These are phyloP conservation scores for Tolypocladium cylindrosporum DNA, from an alignment of 2,329 filamentous ascomycete species.

Conservation along the genomic window DNA sequence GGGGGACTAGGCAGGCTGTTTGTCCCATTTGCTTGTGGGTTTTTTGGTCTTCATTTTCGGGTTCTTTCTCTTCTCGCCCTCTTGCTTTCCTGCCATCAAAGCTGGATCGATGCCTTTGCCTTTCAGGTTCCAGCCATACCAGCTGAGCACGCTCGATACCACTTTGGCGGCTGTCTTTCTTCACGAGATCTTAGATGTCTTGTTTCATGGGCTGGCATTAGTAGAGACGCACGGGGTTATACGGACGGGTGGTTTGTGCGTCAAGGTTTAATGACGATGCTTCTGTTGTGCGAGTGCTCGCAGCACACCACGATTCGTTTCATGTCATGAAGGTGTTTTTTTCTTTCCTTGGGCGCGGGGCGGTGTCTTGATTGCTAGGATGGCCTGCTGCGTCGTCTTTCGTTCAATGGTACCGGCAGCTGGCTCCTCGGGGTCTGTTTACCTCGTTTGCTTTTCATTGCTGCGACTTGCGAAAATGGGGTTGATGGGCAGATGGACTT, in stretches of 20 bases:
- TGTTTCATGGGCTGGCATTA: conserved; percentile 8
- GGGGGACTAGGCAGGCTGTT: conserved; percentile 7
- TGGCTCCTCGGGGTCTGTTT: not conserved
- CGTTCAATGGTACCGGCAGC: not conserved
- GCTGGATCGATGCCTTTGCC: not conserved
- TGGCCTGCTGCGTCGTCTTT: not conserved
- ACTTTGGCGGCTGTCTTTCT: conserved; percentile 5
- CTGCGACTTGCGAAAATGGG: not conserved
- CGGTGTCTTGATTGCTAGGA: not conserved
- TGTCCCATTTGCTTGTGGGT: not conserved
- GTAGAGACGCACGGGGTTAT: conserved; percentile 6
- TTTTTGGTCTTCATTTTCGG: conserved; percentile 6
- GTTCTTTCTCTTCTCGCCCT: conserved; percentile 1
- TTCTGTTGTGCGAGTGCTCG: not conserved
- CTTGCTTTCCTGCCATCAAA: not conserved
- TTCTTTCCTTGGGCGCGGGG: not conserved
- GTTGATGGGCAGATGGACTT: not conserved
- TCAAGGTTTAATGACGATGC: conserved; percentile 11
- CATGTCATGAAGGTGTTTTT: not conserved
- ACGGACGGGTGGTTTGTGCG: conserved; percentile 6
- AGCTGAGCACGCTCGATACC: not conserved
- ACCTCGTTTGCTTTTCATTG: not conserved
- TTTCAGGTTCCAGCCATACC: not conserved
- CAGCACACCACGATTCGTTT: not conserved
- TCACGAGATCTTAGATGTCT: conserved; percentile 8